phyloP scores from a whole-genome alignment of 202 grass and related monocot species.

The Cymbopogon flexuosus region DNA sequence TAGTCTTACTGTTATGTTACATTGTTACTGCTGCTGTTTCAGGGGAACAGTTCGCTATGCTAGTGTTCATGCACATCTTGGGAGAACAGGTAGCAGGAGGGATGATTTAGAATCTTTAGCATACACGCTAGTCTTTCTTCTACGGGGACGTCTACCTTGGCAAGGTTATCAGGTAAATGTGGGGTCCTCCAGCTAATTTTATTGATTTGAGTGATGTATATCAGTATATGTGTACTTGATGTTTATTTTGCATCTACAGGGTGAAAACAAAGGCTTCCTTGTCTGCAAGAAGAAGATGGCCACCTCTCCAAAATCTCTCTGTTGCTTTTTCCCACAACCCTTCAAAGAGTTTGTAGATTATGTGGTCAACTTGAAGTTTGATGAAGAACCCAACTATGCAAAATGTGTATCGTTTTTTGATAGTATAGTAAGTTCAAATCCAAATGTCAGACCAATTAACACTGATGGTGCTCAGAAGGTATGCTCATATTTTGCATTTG shows the following conservation, averaged over 20 bases:
- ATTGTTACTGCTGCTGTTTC: constrained; percentile 33
- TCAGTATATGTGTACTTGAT: constrained; percentile 23
- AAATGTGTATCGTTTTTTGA: constrained; percentile 94
- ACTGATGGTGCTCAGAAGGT: constrained; percentile 99
- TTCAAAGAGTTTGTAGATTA: constrained; percentile 95
- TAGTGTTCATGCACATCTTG: constrained; percentile 96
- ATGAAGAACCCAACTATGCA: constrained; percentile 93
- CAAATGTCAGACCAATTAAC: constrained; percentile 94
- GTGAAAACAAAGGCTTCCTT: constrained; percentile 96
- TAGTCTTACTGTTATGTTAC: constrained; percentile 35
- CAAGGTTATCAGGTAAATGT: constrained; percentile 91
- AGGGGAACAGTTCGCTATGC: constrained; percentile 98
- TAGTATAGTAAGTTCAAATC: constrained; percentile 86
- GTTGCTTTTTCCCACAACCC: constrained; percentile 75
- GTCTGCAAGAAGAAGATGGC: constrained; percentile 99
- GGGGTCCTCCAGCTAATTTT: neutral
- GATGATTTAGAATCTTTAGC: constrained; percentile 99
- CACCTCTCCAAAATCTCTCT: constrained; percentile 84
- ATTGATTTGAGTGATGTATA: constrained; percentile 35
- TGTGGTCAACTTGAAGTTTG: constrained; percentile 99
- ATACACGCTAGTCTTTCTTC: constrained; percentile 96
- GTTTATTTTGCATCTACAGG: constrained; percentile 42
- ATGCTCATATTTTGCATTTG: constrained; percentile 28
- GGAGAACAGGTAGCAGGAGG: constrained; percentile 87
- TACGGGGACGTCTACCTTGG: constrained; percentile 89